A percentile compares a stretch with the other conserved stretches of the same genome.
phyloP scores from a whole-genome alignment of 2,329 filamentous ascomycete species.

The Exophiala aquamarina region DNA sequence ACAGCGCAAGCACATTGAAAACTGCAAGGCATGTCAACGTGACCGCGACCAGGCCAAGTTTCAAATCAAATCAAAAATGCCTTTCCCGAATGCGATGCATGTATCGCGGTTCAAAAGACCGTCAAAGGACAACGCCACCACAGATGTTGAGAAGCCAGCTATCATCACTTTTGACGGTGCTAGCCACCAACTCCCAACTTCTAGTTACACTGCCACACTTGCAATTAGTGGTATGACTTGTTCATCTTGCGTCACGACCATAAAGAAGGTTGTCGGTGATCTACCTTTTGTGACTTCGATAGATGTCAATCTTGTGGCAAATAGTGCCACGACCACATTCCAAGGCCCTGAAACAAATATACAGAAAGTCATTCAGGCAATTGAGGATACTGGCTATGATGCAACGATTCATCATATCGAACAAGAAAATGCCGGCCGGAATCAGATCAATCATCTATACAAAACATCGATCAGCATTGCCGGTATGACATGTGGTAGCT shows the following conservation, averaged over 20 bases:
- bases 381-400: constrained; percentile 53
- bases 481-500: constrained; percentile 61
- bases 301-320: constrained; percentile 64
- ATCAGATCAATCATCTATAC: constrained; percentile 26
- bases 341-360: constrained; percentile 47
- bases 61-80: neutral
- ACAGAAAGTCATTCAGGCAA: constrained; percentile 47
- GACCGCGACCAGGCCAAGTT: constrained; percentile 28
- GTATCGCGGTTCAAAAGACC: neutral
- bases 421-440: neutral
- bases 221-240: constrained; percentile 73
- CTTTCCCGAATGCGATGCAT: no score
- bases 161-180: constrained; percentile 15
- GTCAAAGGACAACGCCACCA: constrained; percentile 6
- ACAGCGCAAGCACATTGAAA: constrained; percentile 45
- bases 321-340: constrained; percentile 65
- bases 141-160: constrained; percentile 12
- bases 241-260: constrained; percentile 64
- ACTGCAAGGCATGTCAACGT: constrained; percentile 51
- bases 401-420: constrained; percentile 40
- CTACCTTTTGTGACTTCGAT: constrained; percentile 59
- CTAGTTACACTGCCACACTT: constrained; percentile 27
- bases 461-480: constrained; percentile 51
- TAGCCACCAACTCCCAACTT: neutral
- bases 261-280: constrained; percentile 60